These are phyloP conservation scores for Acanthamoeba triangularis DNA, from an alignment of 208 protist genomes.

Conservation along the genomic window DNA sequence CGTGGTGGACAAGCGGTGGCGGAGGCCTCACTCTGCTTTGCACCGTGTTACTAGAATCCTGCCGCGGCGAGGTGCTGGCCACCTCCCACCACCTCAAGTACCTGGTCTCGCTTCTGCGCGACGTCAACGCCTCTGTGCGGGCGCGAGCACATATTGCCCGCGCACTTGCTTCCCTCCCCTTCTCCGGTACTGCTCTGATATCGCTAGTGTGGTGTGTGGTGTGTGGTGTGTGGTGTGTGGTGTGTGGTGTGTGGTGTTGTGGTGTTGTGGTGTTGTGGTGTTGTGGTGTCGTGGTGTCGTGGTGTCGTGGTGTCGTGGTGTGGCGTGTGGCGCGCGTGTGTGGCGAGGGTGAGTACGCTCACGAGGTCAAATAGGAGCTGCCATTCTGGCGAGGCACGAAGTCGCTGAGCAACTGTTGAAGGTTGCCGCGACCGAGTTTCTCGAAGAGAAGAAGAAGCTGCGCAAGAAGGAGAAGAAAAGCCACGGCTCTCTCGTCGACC, in stretches of 20 bases:
- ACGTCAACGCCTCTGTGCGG: background rate
- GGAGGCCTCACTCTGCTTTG: background rate
- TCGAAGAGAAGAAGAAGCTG: constrained; percentile 14
- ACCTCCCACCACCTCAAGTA: background rate
- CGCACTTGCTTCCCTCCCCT: background rate
- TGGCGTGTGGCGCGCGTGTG: too few species aligned
- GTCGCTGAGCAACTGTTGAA: background rate
- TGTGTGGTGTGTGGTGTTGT: too few species aligned
- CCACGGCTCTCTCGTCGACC: background rate
- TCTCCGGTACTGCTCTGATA: background rate
- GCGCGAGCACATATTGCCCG: background rate
- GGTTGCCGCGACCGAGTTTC: background rate
- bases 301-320: background rate
- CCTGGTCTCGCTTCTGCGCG: background rate
- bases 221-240: background rate
- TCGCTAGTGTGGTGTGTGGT: background rate
- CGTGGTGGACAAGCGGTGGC: background rate
- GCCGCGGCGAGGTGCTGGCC: constrained; percentile 7
- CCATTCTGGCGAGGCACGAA: background rate
- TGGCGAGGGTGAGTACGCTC: too few species aligned
- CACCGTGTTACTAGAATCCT: background rate
- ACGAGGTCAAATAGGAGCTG: background rate
- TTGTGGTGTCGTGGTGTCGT: background rate
- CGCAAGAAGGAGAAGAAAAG: background rate
- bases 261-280: background rate